Conservation (phyloP, 306 rosid species). For the Citrullus colocynthis region DNA sequence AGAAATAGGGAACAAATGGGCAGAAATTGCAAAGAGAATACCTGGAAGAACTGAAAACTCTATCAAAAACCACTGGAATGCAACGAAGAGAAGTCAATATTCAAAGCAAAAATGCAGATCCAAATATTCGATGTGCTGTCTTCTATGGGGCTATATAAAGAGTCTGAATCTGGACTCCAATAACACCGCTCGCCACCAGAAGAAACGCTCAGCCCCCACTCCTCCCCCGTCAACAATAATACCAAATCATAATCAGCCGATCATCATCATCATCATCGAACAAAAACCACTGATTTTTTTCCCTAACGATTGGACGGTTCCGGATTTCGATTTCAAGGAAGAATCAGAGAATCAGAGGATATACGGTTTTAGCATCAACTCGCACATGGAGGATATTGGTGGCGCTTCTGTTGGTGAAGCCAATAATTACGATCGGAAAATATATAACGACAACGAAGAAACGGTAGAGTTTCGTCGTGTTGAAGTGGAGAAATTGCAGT, state of each 20-base stretch:
- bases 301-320: slow-evolving; percentile 22
- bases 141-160: slow-evolving; percentile 68
- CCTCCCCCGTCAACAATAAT: not conserved
- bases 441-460: not conserved
- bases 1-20: slow-evolving; percentile 95
- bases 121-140: slow-evolving; percentile 52
- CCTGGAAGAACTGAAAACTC: slow-evolving; percentile 94
- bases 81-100: slow-evolving; percentile 79
- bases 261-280: not conserved
- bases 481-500: not conserved
- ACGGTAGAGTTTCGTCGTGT: not conserved
- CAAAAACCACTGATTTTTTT: slow-evolving; percentile 5
- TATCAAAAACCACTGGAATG: slow-evolving; percentile 95
- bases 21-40: slow-evolving; percentile 78
- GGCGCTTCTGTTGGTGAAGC: slow-evolving; percentile 19
- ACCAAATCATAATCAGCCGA: not conserved
- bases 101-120: slow-evolving; percentile 79
- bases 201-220: slow-evolving; percentile 15
- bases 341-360: slow-evolving; percentile 12
- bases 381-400: slow-evolving; percentile 44
- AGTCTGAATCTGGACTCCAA: slow-evolving; percentile 56
- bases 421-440: not conserved
- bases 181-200: slow-evolving; percentile 21
- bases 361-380: slow-evolving; percentile 33
- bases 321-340: slow-evolving; percentile 34